Base-by-base conservation (phyloP, 208 protist species). In the Leishmania gerbilli region DNA sequence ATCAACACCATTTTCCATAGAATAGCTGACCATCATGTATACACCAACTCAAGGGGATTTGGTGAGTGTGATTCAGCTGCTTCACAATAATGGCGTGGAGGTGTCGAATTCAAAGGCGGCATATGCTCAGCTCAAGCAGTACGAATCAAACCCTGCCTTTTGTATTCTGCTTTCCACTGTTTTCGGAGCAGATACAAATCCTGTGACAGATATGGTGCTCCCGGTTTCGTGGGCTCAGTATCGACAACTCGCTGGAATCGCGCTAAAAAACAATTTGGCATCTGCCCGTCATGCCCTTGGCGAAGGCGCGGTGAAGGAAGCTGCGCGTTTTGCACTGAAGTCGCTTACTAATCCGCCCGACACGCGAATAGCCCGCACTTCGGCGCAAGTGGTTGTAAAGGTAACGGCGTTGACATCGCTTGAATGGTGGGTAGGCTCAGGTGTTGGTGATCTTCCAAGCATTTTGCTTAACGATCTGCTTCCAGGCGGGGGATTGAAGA, bases 301-400 rank as follows among this genome's bases (percentile, higher is more conserved):
- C n/a, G 88, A 94, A 79, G 84, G 62, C 24, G 93, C 91, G 40
- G 91, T 97, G 56, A 93, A 83, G 47, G 90, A 92, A 79, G 92
- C 92, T 45, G 95, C 92, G 15, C 84, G 85, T 7, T 90, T 88
- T 71, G 86, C 92, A 1, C 80, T 97, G 51, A 80, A 88, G 56
- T 79, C 88, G 2, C 79, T 97, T 19, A 71, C 65, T 49, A 89
- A 90, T 74, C 83, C 92, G 0, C 83, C 84, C 17, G 92, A 97
- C 68, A 82, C 85, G 45, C 79, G 87, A 42, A 84, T 96, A 76
- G 89, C 89, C 42, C 90, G 93, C 69, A 93, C 91, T 17, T 87
- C 93, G 13, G 95, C 95, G 24, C 95, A 96, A 79, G 95, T 97
- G 81, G 86, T 96, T 24, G 91, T 95, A 13, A 95, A 96, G 67